Evolutionary conservation across 2,329 filamentous ascomycete species (phyloP).

Genomic region (Xylariaceae sp.): DNA sequence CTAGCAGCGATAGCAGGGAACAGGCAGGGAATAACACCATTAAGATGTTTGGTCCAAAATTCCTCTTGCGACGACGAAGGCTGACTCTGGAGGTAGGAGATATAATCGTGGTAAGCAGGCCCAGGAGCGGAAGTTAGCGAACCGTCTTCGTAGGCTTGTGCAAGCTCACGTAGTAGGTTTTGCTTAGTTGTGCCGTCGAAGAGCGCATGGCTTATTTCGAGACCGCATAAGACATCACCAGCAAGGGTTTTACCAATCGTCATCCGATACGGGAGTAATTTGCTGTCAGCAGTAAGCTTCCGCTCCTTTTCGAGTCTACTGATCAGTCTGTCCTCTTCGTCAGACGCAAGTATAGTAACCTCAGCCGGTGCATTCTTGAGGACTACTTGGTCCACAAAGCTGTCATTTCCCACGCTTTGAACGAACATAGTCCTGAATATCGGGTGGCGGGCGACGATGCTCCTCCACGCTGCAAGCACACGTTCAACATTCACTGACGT

Average conservation of each 20-base stretch:
- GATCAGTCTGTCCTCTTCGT: neutral
- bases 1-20: neutral
- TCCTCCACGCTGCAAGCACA: neutral
- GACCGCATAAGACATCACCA: neutral
- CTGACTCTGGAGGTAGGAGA: neutral
- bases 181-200: slow-evolving; percentile 1
- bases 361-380: neutral
- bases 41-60: slow-evolving; percentile 10
- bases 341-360: neutral
- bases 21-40: slow-evolving; percentile 3
- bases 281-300: neutral
- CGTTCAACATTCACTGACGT: neutral
- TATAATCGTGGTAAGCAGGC: neutral
- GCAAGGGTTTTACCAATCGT: neutral
- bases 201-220: neutral
- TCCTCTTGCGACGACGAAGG: neutral
- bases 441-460: neutral
- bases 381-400: neutral
- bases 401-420: neutral
- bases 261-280: neutral
- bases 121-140: neutral
- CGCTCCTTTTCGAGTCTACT: neutral
- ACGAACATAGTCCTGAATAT: slow-evolving; percentile 4
- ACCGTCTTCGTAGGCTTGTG: neutral
- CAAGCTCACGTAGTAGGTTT: neutral